Base-by-base conservation (phyloP, 2,329 filamentous ascomycete species). In the Fusarium fujikuroi region DNA sequence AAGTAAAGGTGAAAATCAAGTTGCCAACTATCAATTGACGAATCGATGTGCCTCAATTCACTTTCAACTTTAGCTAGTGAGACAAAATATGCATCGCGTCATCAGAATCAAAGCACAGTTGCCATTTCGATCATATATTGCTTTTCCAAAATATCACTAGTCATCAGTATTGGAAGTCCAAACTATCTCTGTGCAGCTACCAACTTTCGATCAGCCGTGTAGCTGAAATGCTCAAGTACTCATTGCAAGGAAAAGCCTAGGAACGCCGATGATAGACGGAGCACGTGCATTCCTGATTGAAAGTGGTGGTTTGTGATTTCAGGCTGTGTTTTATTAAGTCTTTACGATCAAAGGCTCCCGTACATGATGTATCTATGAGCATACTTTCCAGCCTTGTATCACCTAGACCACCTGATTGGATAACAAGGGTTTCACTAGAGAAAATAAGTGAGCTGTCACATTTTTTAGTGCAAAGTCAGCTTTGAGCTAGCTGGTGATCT, bases 321-420 rank as follows among this genome's bases (percentile, higher is more conserved):
- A 16, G 6, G 7, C 15, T 44, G 16, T 25, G 16, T 11, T 44
- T 25, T 19, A 5, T 44, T 11, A 14, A 14, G 43, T 9, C 5
- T 28, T 25, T 21, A 19, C 11, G 7, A n/a, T n/a, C 21, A 4
- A 30, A 5, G 9, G 11, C 9, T 0, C 19, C 14, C 1, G 14
- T 16, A n/a, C 25, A 47, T 47, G 19, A 16, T n/a, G 2, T 30
- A 30, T 30, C 9, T 11, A 47, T 4, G 14, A 21, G 14, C 5
- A 23, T n/a, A 12, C 10, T 32, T 9, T 32, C 10, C 9, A 18
- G 28, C 5, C 10, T 12, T 18, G 7, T 14, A 49, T 18, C 46
- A 9, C 9, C 21, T 16, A n/a, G 15, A 10, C 28, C 10, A n/a
- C 21, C 21, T 12, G 12, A 5, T 16, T 18, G 10, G 21, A n/a